These are phyloP conservation scores for Monosiga brevicollis DNA, from an alignment of 78 protist species.

Conservation along the genomic window DNA sequence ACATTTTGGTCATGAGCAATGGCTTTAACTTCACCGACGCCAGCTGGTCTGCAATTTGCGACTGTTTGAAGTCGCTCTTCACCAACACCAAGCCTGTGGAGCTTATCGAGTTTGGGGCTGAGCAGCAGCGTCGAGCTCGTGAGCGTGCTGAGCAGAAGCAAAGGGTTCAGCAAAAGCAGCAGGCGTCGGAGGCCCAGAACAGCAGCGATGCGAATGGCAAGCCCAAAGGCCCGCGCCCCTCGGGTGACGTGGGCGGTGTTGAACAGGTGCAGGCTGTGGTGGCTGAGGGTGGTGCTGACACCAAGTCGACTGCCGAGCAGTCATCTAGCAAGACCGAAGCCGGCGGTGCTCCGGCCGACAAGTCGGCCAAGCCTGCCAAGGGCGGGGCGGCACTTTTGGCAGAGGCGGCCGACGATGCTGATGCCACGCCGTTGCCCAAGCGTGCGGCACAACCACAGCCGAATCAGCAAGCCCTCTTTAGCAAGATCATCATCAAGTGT, in stretches of 20 bases:
- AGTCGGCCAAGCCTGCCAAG: background rate
- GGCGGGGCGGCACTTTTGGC: too few relatives aligned
- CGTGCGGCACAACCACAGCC: background rate
- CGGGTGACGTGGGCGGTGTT: too few relatives aligned
- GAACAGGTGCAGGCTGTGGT: background rate
- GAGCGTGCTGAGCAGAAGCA: background rate
- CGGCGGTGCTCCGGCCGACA: background rate
- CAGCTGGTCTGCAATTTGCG: background rate
- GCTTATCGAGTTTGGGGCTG: background rate
- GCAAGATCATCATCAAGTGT: conserved; percentile 14
- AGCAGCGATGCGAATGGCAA: background rate
- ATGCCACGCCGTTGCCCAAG: background rate
- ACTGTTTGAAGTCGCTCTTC: background rate
- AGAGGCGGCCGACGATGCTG: background rate
- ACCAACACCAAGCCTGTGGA: background rate
- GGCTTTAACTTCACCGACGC: background rate
- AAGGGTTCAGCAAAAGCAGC: background rate
- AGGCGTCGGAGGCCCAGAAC: background rate
- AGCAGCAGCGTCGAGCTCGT: too few relatives aligned
- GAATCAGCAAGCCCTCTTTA: background rate
- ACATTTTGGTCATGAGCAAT: conserved; percentile 9
- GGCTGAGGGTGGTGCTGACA: background rate
- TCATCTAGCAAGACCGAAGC: too few relatives aligned
- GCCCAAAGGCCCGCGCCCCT: too few relatives aligned
- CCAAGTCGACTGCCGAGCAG: background rate